A percentile compares a stretch with the other conserved stretches of the same genome.
Evolutionary conservation across 2,329 filamentous ascomycete genomes (phyloP).

Genomic region (Arthrinium phaeospermum): DNA sequence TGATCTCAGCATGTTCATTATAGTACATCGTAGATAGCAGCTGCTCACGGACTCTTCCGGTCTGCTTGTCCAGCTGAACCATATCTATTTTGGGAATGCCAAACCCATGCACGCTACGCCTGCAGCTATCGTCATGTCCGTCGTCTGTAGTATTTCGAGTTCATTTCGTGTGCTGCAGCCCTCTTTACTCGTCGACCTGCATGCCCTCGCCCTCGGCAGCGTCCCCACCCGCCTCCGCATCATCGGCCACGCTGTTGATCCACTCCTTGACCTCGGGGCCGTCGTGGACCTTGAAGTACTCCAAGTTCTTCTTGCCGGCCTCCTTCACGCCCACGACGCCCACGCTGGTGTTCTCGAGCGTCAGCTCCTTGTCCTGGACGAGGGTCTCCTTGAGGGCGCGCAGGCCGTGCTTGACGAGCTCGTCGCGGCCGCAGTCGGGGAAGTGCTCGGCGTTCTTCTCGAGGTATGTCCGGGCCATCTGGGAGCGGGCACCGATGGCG

Average conservation of each 20-base stretch:
- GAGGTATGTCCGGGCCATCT: constrained; percentile 97
- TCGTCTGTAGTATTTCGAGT: background rate
- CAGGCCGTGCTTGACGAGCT: constrained; percentile 89
- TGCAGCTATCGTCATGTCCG: constrained; percentile 39
- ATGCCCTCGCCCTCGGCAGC: constrained; percentile 47
- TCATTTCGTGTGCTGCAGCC: constrained; percentile 17
- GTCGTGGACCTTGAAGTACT: constrained; percentile 91
- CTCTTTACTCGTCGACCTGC: constrained; percentile 49
- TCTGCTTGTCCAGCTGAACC: constrained; percentile 17
- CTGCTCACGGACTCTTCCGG: constrained; percentile 25
- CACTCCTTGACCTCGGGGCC: constrained; percentile 85
- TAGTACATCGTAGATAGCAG: constrained; percentile 22
- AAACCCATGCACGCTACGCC: constrained; percentile 34
- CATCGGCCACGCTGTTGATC: constrained; percentile 74
- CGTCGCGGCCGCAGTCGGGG: constrained; percentile 75
- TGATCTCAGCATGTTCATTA: constrained; percentile 18
- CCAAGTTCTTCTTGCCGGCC: constrained; percentile 61
- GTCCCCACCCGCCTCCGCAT: constrained; percentile 54
- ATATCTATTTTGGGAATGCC: constrained; percentile 22
- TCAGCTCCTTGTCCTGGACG: constrained; percentile 96
- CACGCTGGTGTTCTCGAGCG: constrained; percentile 94
- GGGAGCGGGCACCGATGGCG: constrained; percentile 92
- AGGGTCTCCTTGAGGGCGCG: constrained; percentile 93
- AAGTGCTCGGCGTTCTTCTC: constrained; percentile 91
- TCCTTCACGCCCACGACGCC: constrained; percentile 75